These are phyloP conservation scores for Paxillus rubicundulus DNA, from an alignment of 768 basidiomycete species.

Conservation along the genomic window DNA sequence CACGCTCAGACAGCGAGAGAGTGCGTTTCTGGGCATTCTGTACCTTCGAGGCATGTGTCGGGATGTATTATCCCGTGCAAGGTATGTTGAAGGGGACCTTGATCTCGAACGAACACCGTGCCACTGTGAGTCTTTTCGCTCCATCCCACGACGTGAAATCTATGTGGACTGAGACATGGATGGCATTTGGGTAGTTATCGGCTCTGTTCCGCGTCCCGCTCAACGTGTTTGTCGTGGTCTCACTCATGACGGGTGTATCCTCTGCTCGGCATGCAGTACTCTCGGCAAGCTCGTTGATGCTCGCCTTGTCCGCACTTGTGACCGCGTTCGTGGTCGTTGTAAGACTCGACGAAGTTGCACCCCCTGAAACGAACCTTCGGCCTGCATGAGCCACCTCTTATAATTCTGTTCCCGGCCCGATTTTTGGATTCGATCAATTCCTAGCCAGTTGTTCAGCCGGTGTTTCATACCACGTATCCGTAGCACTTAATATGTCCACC, in stretches of 20 bases:
- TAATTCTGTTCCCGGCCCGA: too few species aligned
- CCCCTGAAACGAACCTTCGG: slow-evolving; percentile 18
- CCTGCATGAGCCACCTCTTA: slow-evolving; percentile 6
- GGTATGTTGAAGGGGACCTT: slow-evolving; percentile 68
- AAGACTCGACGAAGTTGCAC: slow-evolving; percentile 26
- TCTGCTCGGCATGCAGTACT: slow-evolving; percentile 62
- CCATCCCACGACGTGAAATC: neutral
- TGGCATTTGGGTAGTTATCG: slow-evolving; percentile 44
- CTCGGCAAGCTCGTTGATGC: slow-evolving; percentile 52
- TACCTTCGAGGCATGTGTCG: slow-evolving; percentile 72
- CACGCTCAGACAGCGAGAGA: slow-evolving; percentile 43
- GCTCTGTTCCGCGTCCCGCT: slow-evolving; percentile 73
- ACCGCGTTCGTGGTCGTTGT: slow-evolving; percentile 49
- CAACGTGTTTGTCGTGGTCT: slow-evolving; percentile 69
- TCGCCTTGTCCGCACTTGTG: slow-evolving; percentile 57
- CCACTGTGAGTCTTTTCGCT: slow-evolving; percentile 50
- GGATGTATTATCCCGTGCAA: slow-evolving; percentile 78
- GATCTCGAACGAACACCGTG: slow-evolving; percentile 69
- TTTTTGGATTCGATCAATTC: too few species aligned
- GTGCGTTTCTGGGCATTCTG: slow-evolving; percentile 73
- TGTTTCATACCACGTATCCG: neutral
- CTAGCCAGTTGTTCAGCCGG: neutral
- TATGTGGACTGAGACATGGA: neutral
- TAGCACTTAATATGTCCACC: neutral
- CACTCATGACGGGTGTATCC: slow-evolving; percentile 66